Percentiles rank a stretch among this genome's conserved stretches.
These are phyloP conservation scores for Cucurbita pepo DNA, from an alignment of 306 rosid species.

Conservation along the genomic window DNA sequence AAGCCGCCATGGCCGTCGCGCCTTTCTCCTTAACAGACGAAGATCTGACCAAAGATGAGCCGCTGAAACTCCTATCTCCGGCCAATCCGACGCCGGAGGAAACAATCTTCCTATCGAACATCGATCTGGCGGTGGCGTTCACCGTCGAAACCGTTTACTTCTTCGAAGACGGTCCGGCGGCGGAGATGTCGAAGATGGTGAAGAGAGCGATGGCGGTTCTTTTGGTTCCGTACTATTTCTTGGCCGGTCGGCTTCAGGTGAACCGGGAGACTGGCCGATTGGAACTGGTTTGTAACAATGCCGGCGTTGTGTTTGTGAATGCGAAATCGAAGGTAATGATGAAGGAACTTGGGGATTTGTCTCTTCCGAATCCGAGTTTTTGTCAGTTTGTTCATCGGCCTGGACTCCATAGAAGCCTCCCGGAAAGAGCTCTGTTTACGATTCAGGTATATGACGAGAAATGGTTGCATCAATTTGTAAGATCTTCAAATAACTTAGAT, in stretches of 20 bases:
- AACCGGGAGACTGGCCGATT: constrained; percentile 14
- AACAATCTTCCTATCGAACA: constrained; percentile 36
- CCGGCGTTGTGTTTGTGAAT: constrained; percentile 27
- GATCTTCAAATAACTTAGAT: too few species aligned
- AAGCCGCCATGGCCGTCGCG: neutral
- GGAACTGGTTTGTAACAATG: constrained; percentile 39
- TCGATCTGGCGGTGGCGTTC: constrained; percentile 36
- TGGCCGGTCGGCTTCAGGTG: constrained; percentile 29
- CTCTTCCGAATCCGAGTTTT: constrained; percentile 21
- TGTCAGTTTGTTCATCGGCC: constrained; percentile 19
- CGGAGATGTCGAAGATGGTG: constrained; percentile 21
- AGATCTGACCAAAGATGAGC: neutral
- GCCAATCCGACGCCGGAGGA: constrained; percentile 11
- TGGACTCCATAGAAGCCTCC: constrained; percentile 6
- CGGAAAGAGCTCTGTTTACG: neutral
- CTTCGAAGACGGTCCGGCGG: constrained; percentile 28
- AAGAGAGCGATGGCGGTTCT: constrained; percentile 12
- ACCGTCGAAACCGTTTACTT: constrained; percentile 37
- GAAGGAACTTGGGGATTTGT: constrained; percentile 22
- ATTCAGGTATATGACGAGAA: neutral
- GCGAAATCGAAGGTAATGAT: constrained; percentile 22
- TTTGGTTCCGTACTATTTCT: constrained; percentile 28
- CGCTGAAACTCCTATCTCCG: constrained; percentile 13
- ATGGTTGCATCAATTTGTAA: too few species aligned
- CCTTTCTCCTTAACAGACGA: neutral